A percentile compares a stretch with the other conserved stretches of the same genome.
These are phyloP conservation scores for Umbelopsis isabellina DNA, from an alignment of 192 early-diverging fungal genomes.

Conservation along the genomic window DNA sequence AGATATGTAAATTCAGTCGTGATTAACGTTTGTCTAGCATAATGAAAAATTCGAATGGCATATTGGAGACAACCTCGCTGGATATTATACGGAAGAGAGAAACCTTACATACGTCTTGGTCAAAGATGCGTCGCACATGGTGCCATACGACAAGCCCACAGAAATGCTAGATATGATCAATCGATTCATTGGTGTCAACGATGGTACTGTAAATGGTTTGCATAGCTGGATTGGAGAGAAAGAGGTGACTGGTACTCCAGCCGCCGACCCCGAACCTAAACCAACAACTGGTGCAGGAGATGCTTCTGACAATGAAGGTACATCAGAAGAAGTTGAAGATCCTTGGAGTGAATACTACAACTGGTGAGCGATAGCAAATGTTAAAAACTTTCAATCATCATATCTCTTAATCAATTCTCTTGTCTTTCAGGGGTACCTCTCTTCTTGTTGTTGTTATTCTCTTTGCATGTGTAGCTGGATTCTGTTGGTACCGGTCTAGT, in stretches of 20 bases:
- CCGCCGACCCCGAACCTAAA: constrained; percentile 18
- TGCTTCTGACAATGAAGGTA: constrained; percentile 18
- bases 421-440: constrained; percentile 24
- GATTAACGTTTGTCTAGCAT: constrained; percentile 29
- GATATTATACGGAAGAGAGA: constrained; percentile 47
- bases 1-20: background rate
- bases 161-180: constrained; percentile 86
- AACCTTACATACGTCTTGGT: constrained; percentile 84
- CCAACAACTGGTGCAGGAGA: constrained; percentile 26
- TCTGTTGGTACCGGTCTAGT: constrained; percentile 31
- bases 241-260: background rate
- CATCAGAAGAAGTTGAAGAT: background rate
- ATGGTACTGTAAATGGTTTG: constrained; percentile 21
- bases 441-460: constrained; percentile 24
- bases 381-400: no score
- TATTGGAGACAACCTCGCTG: constrained; percentile 44
- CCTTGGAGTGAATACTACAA: constrained; percentile 30
- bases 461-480: constrained; percentile 20
- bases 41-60: constrained; percentile 50
- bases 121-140: constrained; percentile 88
- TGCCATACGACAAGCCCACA: constrained; percentile 85
- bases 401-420: background rate
- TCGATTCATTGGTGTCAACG: constrained; percentile 68
- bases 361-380: background rate
- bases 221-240: constrained; percentile 31